Percentiles rank a stretch among this genome's conserved stretches.
Conservation (phyloP, 1,284 basidiomycete species). For the Moesziomyces parantarcticus region DNA sequence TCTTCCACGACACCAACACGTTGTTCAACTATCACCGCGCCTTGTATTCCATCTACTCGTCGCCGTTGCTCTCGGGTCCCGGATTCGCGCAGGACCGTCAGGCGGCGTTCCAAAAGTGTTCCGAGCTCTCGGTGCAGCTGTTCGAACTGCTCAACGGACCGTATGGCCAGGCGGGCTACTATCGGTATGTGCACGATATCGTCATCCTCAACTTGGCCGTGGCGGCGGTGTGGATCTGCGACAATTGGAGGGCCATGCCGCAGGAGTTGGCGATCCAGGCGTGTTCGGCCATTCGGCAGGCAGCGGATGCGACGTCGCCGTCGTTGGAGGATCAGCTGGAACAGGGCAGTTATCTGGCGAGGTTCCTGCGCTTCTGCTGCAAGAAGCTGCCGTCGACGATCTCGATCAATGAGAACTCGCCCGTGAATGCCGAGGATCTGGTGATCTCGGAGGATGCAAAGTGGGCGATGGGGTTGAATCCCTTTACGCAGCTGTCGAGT, state of each 20-base stretch:
- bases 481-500: conserved; percentile 30
- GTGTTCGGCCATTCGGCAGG: conserved; percentile 40
- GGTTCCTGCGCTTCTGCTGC: conserved; percentile 50
- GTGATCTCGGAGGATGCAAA: conserved; percentile 45
- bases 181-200: conserved; percentile 51
- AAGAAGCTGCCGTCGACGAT: conserved; percentile 51
- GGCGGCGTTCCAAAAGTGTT: conserved; percentile 44
- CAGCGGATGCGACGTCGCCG: conserved; percentile 45
- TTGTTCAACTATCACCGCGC: conserved; percentile 52
- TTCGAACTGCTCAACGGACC: conserved; percentile 48
- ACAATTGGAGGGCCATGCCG: conserved; percentile 51
- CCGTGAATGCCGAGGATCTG: conserved; percentile 45
- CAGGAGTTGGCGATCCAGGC: conserved; percentile 46
- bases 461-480: conserved; percentile 49
- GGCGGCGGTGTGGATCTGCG: conserved; percentile 50
- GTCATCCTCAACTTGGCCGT: conserved; percentile 53
- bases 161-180: conserved; percentile 45
- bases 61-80: conserved; percentile 32
- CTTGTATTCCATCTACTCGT: conserved; percentile 51
- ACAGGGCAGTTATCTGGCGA: conserved; percentile 44
- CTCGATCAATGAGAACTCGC: conserved; percentile 54
- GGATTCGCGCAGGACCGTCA: conserved; percentile 40
- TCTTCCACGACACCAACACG: conserved; percentile 52
- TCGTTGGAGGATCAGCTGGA: conserved; percentile 43
- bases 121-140: conserved; percentile 46